Evolutionary conservation across 805 yeast species (phyloP), one percentile per base, ranked within the genome.

Genomic region (Kodamaea restingae): DNA sequence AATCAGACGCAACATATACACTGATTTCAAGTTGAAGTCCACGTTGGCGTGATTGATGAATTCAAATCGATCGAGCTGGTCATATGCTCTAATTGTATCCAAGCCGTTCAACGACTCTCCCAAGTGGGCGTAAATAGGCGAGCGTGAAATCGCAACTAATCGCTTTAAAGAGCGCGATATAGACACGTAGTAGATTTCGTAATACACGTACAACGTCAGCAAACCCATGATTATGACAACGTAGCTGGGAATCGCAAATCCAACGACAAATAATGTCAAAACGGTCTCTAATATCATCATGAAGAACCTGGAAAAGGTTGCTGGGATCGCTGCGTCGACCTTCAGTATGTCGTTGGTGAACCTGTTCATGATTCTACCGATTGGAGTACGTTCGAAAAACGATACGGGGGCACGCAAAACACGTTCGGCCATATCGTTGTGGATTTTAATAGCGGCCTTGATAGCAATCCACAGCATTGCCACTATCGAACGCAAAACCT

Each of bases 311-410:
- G 45, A 46, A 21, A 58, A 40, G 2, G 48, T 40, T 44, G 53
- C 47, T 9, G 60, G 52, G 6, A 57, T 46, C 15, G 48, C 43
- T 14, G 49, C 46, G 36, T 58, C 63, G 25, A 58, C 40, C 18
- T 42, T 46, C n/a, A 49, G 48, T 8, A 57, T 49, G 24, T 58
- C 63, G 32, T 51, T 54, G 8, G 62, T 47, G 37, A 57, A 58
- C 14, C 63, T 38, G 40, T 58, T 58, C 54, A 58, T 46, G 15
- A 58, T 54, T 38, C 63, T 36, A 2, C 62, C 63, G 25, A 56
- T 47, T 3, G 63, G 63, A 1, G 61, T 57, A 15, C 55, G 55
- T 36, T 58, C 63, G 31, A 58, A 58, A 42, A 55, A 58, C 1
- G 54, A 46, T 62, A 58, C 57, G 2, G 63, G 61, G 1, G 61